These are phyloP conservation scores for Talaromyces trachyspermus DNA, from an alignment of 495 filamentous ascomycete genomes.

Conservation along the genomic window DNA sequence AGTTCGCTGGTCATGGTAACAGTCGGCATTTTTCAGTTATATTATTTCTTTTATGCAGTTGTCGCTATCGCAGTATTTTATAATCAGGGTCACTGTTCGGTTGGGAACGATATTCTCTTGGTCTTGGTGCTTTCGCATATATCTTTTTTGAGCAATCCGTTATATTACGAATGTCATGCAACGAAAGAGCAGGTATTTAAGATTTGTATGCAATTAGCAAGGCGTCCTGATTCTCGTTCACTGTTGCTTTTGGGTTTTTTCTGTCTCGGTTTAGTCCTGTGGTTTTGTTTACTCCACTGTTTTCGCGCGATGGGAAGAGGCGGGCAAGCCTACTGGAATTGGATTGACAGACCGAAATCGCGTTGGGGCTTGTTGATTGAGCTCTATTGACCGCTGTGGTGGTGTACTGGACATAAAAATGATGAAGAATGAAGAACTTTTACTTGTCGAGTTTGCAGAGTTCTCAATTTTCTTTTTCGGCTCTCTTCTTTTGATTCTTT, in stretches of 20 bases:
- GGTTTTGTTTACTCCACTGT: background rate
- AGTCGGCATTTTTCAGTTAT: conserved; percentile 20
- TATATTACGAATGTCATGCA: background rate
- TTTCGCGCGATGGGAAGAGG: background rate
- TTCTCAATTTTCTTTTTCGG: background rate
- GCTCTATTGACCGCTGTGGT: background rate
- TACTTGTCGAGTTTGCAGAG: too few relatives aligned
- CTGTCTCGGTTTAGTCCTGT: background rate
- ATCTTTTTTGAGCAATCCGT: background rate
- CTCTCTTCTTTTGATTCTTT: too few relatives aligned
- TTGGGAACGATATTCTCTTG: background rate
- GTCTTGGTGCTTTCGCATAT: background rate
- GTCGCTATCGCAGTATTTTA: conserved; percentile 1
- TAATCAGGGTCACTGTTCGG: too few relatives aligned
- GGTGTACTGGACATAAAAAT: background rate
- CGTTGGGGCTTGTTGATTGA: background rate
- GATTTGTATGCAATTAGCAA: background rate
- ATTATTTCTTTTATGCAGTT: conserved; percentile 1
- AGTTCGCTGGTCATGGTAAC: conserved; percentile 26
- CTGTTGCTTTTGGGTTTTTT: too few relatives aligned
- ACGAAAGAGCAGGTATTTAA: background rate
- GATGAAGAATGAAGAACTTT: background rate
- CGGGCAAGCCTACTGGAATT: background rate
- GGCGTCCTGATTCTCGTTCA: too few relatives aligned
- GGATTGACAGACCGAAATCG: background rate